Base-by-base conservation (phyloP, 495 filamentous ascomycete species). In the Penicillium egyptiacum region DNA sequence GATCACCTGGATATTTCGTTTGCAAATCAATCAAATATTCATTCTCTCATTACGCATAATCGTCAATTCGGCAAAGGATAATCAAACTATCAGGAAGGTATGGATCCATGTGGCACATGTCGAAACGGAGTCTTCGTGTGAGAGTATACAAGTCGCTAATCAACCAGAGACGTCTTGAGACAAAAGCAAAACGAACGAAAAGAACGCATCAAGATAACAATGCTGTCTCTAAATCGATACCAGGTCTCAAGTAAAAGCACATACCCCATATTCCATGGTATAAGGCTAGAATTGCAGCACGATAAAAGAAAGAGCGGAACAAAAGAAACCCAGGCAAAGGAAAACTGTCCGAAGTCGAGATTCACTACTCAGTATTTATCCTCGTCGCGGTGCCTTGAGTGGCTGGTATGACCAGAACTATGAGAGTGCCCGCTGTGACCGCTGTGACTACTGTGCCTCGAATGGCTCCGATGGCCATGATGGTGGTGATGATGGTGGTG, bases 401-500 rank as follows among this genome's bases (percentile, higher is more conserved):
- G 50, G 22, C 50, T 52, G 9, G 31, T 5, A 41, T 52, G 50
- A 19, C 41, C 23, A 25, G 31, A 37, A 25, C 12, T 10, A 51
- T 40, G 33, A 4, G 50, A 52, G 23, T 57, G 42, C n/a, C 45
- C 53, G 46, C 62, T 63, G 7, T 53, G 50, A 22, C 35, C 50
- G 5, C 41, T 43, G 30, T 49, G 53, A 53, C 43, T 55, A 47
- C 60, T 64, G 50, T 69, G 58, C 16, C 70, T 57, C 16, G 65
- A 67, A 50, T 67, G 64, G 55, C 66, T 67, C 31, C 65, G 57
- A 62, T 70, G 70, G 44, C 53, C 56, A 46, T 57, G 56, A 33
- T 62, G 59, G 11, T 60, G 64, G 28, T 59, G 50, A 17, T 30
- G 54, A 49, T 60, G 62, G 7, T 44, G 45, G 40, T 56, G 55